Percentiles rank a stretch among this genome's conserved stretches.
Evolutionary conservation across 1,139 yeast species (phyloP).

Genomic region (Saccharomycopsis phalli): DNA sequence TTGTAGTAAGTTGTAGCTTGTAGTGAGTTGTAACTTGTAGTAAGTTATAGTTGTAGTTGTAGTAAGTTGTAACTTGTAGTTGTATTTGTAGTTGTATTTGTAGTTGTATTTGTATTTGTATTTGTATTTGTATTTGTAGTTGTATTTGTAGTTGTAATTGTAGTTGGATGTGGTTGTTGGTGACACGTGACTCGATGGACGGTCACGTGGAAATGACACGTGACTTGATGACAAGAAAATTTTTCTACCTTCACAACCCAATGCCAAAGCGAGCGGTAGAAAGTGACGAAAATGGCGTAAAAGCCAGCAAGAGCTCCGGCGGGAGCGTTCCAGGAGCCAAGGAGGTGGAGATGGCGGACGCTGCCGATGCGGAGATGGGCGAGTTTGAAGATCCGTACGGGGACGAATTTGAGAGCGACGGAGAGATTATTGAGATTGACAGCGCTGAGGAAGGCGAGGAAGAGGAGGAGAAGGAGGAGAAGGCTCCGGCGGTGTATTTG

Average conservation of each 20-base stretch:
- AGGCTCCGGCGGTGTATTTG: slow-evolving; percentile 46
- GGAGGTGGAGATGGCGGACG: slow-evolving; percentile 24
- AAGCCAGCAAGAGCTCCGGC: slow-evolving; percentile 30
- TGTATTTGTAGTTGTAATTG: too few species aligned
- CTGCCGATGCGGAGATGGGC: slow-evolving; percentile 60
- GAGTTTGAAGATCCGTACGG: slow-evolving; percentile 93
- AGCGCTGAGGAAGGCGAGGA: slow-evolving; percentile 57
- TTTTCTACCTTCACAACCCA: slow-evolving; percentile 6
- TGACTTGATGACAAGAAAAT: slow-evolving; percentile 1
- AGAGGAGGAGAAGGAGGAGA: slow-evolving; percentile 28
- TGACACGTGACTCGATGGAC: too few species aligned
- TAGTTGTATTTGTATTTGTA: too few species aligned
- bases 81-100: too few species aligned
- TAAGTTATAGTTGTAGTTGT: too few species aligned
- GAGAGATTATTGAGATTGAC: slow-evolving; percentile 73
- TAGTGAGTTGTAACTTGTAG: too few species aligned
- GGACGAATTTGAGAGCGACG: slow-evolving; percentile 92
- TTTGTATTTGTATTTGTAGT: too few species aligned
- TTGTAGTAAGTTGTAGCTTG: too few species aligned
- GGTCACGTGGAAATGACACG: too few species aligned
- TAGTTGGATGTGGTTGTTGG: too few species aligned
- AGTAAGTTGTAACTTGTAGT: too few species aligned
- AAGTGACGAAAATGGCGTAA: slow-evolving; percentile 30
- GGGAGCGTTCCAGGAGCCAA: slow-evolving; percentile 27
- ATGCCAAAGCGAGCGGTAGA: slow-evolving; percentile 63